Evolutionary conservation across 2,329 filamentous ascomycete genomes (phyloP).

Genomic region (Colletotrichum graminicola): DNA sequence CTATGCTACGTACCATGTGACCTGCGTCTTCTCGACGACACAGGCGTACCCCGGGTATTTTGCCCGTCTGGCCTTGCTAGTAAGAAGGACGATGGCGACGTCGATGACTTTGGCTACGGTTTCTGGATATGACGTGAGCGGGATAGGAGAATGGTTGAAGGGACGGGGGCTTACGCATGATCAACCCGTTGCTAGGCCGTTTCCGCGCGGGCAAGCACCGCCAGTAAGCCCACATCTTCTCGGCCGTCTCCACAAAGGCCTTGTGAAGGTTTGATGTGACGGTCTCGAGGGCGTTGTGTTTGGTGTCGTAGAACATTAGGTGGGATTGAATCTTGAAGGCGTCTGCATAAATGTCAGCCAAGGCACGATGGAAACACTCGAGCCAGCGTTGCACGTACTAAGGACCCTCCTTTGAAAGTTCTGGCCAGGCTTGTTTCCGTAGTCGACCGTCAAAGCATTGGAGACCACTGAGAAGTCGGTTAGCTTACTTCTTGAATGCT

Average conservation of each 20-base stretch:
- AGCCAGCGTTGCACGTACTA: slow-evolving; percentile 58
- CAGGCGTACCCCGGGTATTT: slow-evolving; percentile 68
- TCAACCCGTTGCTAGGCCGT: slow-evolving; percentile 69
- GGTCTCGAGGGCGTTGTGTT: slow-evolving; percentile 77
- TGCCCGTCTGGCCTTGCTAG: slow-evolving; percentile 61
- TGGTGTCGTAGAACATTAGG: slow-evolving; percentile 84
- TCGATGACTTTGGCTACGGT: slow-evolving; percentile 76
- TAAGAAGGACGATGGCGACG: slow-evolving; percentile 74
- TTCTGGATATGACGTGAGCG: slow-evolving; percentile 52
- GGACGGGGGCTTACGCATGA: slow-evolving; percentile 65
- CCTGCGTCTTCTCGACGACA: slow-evolving; percentile 70
- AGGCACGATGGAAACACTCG: neutral
- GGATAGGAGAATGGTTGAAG: neutral
- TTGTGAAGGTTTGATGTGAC: slow-evolving; percentile 81
- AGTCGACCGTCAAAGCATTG: slow-evolving; percentile 84
- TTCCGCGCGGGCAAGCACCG: slow-evolving; percentile 68
- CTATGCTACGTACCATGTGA: slow-evolving; percentile 66
- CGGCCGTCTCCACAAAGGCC: slow-evolving; percentile 82
- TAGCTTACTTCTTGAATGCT: neutral
- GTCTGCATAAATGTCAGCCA: slow-evolving; percentile 52
- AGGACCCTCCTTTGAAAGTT: slow-evolving; percentile 85
- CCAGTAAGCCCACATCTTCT: slow-evolving; percentile 76
- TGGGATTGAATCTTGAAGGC: slow-evolving; percentile 88
- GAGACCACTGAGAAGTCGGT: slow-evolving; percentile 61
- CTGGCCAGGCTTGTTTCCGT: slow-evolving; percentile 77